These are phyloP conservation scores for Neospermospora avenae DNA, from an alignment of 2,329 filamentous ascomycete species.

Conservation along the genomic window DNA sequence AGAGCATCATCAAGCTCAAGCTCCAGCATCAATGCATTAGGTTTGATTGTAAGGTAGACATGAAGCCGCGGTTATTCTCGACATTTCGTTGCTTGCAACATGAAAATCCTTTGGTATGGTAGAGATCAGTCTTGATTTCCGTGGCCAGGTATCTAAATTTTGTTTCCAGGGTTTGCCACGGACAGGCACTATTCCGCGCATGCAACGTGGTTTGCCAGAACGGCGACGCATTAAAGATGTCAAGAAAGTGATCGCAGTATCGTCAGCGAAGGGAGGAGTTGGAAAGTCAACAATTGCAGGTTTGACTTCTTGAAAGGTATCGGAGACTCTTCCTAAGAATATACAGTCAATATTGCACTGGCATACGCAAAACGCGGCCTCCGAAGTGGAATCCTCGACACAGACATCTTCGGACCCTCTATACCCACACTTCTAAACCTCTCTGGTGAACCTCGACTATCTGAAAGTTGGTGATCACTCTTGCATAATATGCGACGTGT, in stretches of 20 bases:
- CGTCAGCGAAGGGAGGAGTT: conserved; percentile 96
- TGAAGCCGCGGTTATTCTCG: conserved; percentile 50
- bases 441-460: conserved; percentile 72
- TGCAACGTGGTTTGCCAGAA: conserved; percentile 78
- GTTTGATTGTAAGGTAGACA: conserved; percentile 25
- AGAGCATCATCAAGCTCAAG: conserved; percentile 7
- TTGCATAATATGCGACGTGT: conserved; percentile 6
- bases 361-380: conserved; percentile 80
- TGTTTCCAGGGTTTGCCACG: conserved; percentile 73
- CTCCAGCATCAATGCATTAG: conserved; percentile 7
- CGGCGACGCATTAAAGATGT: conserved; percentile 80
- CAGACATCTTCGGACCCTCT: conserved; percentile 94
- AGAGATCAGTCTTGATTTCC: background rate
- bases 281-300: conserved; percentile 93
- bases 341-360: conserved; percentile 73
- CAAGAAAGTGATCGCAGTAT: conserved; percentile 90
- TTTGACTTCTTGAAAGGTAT: conserved; percentile 37
- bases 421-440: conserved; percentile 88
- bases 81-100: conserved; percentile 56
- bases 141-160: conserved; percentile 2
- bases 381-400: conserved; percentile 84
- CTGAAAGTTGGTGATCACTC: conserved; percentile 54
- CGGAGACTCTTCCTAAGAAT: conserved; percentile 1
- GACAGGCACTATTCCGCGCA: conserved; percentile 68
- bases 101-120: conserved; percentile 80